Evolutionary conservation across 345 rosid genomes (phyloP).

Genomic region (Brassica rapa): DNA sequence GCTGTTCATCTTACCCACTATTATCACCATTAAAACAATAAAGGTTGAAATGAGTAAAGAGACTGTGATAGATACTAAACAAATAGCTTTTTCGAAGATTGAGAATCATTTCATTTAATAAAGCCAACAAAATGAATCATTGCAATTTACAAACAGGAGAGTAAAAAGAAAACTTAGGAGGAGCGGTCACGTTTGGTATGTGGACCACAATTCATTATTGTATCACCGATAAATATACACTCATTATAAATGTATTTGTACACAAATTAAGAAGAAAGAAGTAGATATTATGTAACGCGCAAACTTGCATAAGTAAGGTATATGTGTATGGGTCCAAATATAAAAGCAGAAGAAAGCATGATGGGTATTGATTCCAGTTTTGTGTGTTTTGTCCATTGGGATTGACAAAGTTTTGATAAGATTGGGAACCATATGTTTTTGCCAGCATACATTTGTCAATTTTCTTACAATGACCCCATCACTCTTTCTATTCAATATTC

Average conservation of each 20-base stretch:
- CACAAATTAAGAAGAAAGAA: neutral
- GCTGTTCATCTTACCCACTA: neutral
- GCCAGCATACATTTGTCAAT: constrained; percentile 39
- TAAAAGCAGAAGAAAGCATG: constrained; percentile 35
- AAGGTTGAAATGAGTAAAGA: constrained; percentile 6
- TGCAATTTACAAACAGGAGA: constrained; percentile 10
- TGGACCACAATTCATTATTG: constrained; percentile 26
- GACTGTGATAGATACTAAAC: constrained; percentile 27
- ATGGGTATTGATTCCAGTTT: constrained; percentile 38
- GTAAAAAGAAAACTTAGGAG: constrained; percentile 17
- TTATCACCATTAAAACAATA: constrained; percentile 1
- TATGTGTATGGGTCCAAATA: constrained; percentile 39
- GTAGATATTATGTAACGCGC: constrained; percentile 17
- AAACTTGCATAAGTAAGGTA: constrained; percentile 20
- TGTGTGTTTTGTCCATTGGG: constrained; percentile 36
- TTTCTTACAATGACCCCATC: constrained; percentile 23
- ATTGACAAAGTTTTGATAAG: constrained; percentile 29
- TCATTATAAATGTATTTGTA: constrained; percentile 13
- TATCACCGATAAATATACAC: neutral
- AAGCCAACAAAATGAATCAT: constrained; percentile 31
- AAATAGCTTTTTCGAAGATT: constrained; percentile 11
- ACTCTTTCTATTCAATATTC: constrained; percentile 7
- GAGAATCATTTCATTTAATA: constrained; percentile 25
- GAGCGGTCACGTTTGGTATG: constrained; percentile 25
- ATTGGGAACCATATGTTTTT: constrained; percentile 36